phyloP scores from a whole-genome alignment of 768 basidiomycete genomes.

The Tylopilus sp. region DNA sequence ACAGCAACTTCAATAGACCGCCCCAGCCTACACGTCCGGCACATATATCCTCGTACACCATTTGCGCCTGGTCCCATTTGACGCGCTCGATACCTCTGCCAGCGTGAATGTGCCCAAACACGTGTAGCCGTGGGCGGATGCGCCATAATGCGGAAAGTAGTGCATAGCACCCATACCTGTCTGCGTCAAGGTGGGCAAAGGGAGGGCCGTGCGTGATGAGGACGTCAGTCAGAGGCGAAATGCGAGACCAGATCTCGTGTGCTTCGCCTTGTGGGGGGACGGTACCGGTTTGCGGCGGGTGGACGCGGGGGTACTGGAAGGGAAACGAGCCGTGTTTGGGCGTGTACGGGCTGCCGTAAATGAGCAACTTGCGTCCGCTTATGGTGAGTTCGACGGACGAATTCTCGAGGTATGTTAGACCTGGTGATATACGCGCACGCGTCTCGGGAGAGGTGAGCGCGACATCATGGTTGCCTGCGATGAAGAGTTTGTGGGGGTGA shows the following conservation, averaged over 20 bases:
- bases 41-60: slow-evolving; percentile 6
- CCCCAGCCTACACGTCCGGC: neutral
- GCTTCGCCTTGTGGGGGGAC: too few species aligned
- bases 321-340: slow-evolving; percentile 5
- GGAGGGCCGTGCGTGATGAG: slow-evolving; percentile 3
- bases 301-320: slow-evolving; percentile 12
- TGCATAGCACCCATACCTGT: slow-evolving; percentile 1
- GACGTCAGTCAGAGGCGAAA: neutral
- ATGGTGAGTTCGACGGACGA: neutral
- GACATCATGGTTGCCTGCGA: slow-evolving; percentile 12
- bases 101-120: slow-evolving; percentile 12
- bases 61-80: slow-evolving; percentile 1
- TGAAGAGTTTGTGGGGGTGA: slow-evolving; percentile 7
- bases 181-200: slow-evolving; percentile 1
- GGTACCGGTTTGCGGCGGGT: too few species aligned
- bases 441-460: slow-evolving; percentile 2
- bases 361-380: slow-evolving; percentile 1
- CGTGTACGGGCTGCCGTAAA: slow-evolving; percentile 11
- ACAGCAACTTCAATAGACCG: neutral
- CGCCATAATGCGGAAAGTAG: slow-evolving; percentile 4
- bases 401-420: slow-evolving; percentile 11
- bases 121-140: slow-evolving; percentile 7
- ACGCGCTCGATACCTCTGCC: neutral
- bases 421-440: neutral
- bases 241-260: neutral